Conservation (phyloP, 352 stramenopile species). For the Globisporangium polare region DNA sequence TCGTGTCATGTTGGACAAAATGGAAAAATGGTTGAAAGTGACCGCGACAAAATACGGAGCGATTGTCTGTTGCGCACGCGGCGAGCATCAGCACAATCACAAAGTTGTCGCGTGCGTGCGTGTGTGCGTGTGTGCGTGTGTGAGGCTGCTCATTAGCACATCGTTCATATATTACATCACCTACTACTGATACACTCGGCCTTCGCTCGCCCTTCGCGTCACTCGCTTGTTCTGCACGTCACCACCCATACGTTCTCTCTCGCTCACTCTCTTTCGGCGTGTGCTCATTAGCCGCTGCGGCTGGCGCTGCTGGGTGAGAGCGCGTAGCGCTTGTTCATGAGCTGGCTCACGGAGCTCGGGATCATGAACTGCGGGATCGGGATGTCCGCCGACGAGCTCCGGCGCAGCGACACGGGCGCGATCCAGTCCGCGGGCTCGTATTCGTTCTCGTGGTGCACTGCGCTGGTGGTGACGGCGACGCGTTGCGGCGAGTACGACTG, state of each 20-base stretch:
- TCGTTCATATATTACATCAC: no score
- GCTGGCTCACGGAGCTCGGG: conserved; percentile 38
- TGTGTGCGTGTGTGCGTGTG: no score
- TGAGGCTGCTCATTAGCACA: no score
- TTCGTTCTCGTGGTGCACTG: background rate
- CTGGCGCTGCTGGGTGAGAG: conserved; percentile 4
- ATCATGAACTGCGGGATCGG: conserved; percentile 58
- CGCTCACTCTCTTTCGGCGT: background rate
- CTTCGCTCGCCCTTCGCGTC: no score
- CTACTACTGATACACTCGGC: no score
- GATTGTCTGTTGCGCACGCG: no score
- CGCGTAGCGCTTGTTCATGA: conserved; percentile 57
- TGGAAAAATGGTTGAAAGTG: no score
- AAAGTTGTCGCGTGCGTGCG: no score
- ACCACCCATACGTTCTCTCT: background rate
- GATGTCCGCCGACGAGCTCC: conserved; percentile 30
- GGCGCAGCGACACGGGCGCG: conserved; percentile 1
- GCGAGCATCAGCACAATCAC: no score
- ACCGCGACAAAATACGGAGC: no score
- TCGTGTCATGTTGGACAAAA: background rate
- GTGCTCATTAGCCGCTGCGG: background rate
- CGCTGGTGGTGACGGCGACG: background rate
- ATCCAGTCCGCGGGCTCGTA: conserved; percentile 4
- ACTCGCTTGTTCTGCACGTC: background rate
- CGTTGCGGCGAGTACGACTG: background rate